Evolutionary conservation across 1,284 basidiomycete species (phyloP).

Genomic region (Cryptococcus sp.): DNA sequence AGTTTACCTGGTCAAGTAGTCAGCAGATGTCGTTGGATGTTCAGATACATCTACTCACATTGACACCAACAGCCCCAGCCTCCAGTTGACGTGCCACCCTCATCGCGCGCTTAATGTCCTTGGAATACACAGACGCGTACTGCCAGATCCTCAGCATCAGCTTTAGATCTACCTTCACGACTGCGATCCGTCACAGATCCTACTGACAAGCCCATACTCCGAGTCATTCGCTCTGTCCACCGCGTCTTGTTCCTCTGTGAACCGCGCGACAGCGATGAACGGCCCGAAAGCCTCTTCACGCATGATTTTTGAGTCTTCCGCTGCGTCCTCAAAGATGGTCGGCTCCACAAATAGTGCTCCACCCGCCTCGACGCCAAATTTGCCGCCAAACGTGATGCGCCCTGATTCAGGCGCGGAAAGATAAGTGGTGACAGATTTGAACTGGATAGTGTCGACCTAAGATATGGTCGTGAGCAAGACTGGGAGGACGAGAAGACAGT

Average conservation of each 20-base stretch:
- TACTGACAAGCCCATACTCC: conserved; percentile 52
- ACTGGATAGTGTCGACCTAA: too few species aligned
- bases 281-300: conserved; percentile 39
- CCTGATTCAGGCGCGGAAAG: too few species aligned
- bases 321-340: conserved; percentile 39
- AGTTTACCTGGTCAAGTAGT: conserved; percentile 73
- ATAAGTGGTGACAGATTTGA: too few species aligned
- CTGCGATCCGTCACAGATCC: too few species aligned
- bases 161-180: too few species aligned
- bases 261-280: conserved; percentile 71
- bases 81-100: conserved; percentile 71
- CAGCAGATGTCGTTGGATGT: conserved; percentile 47
- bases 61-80: conserved; percentile 55
- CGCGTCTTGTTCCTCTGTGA: conserved; percentile 60
- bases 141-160: too few species aligned
- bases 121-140: conserved; percentile 79
- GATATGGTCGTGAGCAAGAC: too few species aligned
- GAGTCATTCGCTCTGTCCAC: conserved; percentile 74
- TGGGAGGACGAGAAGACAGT: too few species aligned
- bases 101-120: conserved; percentile 77
- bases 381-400: too few species aligned
- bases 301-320: conserved; percentile 23
- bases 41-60: too few species aligned
- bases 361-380: conserved; percentile 28
- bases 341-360: conserved; percentile 48